A percentile compares a stretch with the other conserved stretches of the same genome.
Evolutionary conservation across 1,139 yeast genomes (phyloP).

Genomic region (Magnusiomyces paraingens): DNA sequence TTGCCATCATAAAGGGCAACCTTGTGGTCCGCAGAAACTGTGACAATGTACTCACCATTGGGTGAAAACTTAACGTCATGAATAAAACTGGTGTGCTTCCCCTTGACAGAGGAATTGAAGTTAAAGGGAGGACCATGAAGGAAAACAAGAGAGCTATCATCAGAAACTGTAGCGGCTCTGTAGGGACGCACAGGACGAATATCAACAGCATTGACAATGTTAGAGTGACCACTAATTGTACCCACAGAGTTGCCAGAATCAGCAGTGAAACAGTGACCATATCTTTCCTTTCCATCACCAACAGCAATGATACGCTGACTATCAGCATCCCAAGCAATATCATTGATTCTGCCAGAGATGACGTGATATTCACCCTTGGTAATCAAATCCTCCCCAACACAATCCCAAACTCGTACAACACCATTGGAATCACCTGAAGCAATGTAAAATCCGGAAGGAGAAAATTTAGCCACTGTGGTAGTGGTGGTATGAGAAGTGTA

Average conservation of each 20-base stretch:
- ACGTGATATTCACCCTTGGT: constrained; percentile 79
- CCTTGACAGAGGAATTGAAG: constrained; percentile 65
- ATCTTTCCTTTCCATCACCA: constrained; percentile 88
- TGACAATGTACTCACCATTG: constrained; percentile 55
- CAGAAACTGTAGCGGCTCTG: constrained; percentile 89
- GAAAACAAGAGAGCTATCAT: constrained; percentile 79
- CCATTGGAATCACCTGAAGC: constrained; percentile 94
- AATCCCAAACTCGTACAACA: constrained; percentile 82
- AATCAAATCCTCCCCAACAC: constrained; percentile 50
- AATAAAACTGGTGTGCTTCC: constrained; percentile 69
- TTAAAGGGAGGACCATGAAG: constrained; percentile 92
- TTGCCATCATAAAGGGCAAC: constrained; percentile 81
- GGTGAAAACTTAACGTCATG: constrained; percentile 81
- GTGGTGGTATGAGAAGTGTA: constrained; percentile 63
- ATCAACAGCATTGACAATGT: constrained; percentile 73
- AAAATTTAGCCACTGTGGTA: constrained; percentile 77
- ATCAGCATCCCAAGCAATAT: constrained; percentile 92
- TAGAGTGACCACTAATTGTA: constrained; percentile 91
- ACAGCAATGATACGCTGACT: constrained; percentile 82
- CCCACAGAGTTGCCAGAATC: constrained; percentile 96
- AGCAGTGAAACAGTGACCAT: constrained; percentile 88
- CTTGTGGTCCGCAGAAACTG: constrained; percentile 81
- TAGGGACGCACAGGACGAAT: constrained; percentile 87
- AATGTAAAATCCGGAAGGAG: constrained; percentile 84
- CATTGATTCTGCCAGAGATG: constrained; percentile 74